These are phyloP conservation scores for Camellia granthamiana DNA, from an alignment of 148 eudicot species.

Conservation along the genomic window DNA sequence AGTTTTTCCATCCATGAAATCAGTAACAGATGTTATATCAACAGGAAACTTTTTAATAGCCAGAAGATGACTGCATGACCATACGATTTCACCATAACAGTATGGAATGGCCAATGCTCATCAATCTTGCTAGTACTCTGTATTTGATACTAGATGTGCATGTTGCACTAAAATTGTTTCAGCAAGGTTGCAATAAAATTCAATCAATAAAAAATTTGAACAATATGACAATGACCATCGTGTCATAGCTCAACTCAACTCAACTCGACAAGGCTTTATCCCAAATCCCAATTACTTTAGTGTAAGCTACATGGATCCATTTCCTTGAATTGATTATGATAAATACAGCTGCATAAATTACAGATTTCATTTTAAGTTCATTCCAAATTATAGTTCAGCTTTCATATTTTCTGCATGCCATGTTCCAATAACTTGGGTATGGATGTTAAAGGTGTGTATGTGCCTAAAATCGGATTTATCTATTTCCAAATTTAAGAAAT, in stretches of 20 bases:
- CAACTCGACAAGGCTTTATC: no score
- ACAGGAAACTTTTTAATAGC: not conserved
- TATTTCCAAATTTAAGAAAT: not conserved
- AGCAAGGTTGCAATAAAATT: not conserved
- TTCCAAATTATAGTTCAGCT: not conserved
- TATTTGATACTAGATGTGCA: not conserved
- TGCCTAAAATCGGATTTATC: not conserved
- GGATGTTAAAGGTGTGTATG: not conserved
- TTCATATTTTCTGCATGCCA: not conserved
- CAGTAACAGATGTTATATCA: constrained; percentile 21
- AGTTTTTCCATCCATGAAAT: constrained; percentile 31
- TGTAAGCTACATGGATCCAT: no score
- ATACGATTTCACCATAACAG: not conserved
- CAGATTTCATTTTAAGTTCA: not conserved
- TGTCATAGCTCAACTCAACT: no score
- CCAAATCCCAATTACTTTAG: no score
- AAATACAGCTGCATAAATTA: not conserved
- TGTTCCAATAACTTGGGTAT: not conserved
- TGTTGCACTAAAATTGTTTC: not conserved
- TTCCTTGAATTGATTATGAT: no score
- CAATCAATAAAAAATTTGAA: not conserved
- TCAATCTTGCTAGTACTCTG: not conserved
- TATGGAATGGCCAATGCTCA: not conserved
- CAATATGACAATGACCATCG: not conserved
- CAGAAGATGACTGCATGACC: not conserved